Evolutionary conservation across 2,329 filamentous ascomycete species (phyloP), one percentile per base, ranked within the genome.

Genomic region (Diplodia sapinea): DNA sequence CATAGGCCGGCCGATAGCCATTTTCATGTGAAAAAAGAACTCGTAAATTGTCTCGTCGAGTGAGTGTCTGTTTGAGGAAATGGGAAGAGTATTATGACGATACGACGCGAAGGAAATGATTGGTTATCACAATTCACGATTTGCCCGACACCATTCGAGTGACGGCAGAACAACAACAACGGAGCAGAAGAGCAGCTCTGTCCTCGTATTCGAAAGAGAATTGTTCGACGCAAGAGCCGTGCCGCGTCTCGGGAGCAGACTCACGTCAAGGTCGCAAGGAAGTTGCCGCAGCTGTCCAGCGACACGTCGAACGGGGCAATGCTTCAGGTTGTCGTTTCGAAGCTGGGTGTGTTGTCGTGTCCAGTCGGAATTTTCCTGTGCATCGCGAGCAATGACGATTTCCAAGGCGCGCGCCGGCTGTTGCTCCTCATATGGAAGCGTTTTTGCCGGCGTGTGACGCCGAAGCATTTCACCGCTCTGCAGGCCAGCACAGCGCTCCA

Each of bases 401-500:
- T 38, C 59, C 59, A 63, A 63, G 59, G 43, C 29, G 43, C 3
- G 26, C 11, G 20, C 59, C 59, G 59, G 59, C 59, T 52, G 47
- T 51, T 63, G 29, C 59, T 51, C 59, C 43, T 38, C 47, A 17
- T 63, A 23, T 38, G 59, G 57, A 62, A 49, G 56, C 38, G 2
- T 47, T 26, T 9, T 47, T 36, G 38, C 20, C 56, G 2, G n/a
- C 29, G 36, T 63, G 59, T 63, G 59, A 51, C 59, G n/a, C 26
- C 36, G 3, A 26, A 26, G 26, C 55, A 61, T 49, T 61, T 49
- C 59, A 63, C 59, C 47, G 59, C 59, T 63, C 59, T 33, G 59
- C 59, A 63, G 40, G 59, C 59, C 59, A 63, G 59, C 59, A 20
- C 59, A 63, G 59, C 59, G 31, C 59, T 63, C 59, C 59, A 63